Percentiles rank a stretch among this genome's conserved stretches.
Conservation (phyloP, 768 basidiomycete genomes). For the Phanerodontia chrysosporium region DNA sequence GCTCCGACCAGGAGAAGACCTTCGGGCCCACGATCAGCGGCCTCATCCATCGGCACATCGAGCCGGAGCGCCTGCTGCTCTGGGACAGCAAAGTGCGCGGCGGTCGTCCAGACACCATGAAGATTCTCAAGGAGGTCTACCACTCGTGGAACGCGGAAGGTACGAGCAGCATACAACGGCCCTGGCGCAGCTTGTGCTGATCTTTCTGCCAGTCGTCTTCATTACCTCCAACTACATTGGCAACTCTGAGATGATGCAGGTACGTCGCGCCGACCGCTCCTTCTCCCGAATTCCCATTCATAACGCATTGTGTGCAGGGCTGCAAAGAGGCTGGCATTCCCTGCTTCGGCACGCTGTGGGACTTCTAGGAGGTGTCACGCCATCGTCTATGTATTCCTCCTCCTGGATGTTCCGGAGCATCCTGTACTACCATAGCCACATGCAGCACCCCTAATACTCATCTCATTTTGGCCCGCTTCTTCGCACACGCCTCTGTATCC, state of each 20-base stretch:
- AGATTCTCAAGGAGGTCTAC: slow-evolving; percentile 66
- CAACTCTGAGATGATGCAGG: slow-evolving; percentile 76
- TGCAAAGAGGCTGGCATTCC: slow-evolving; percentile 19
- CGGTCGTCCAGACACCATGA: slow-evolving; percentile 75
- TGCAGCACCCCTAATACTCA: not conserved
- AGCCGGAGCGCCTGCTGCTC: slow-evolving; percentile 66
- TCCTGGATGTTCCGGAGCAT: not conserved
- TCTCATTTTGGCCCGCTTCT: not conserved
- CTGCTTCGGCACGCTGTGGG: slow-evolving; percentile 64
- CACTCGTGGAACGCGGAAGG: slow-evolving; percentile 68
- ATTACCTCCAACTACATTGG: slow-evolving; percentile 82
- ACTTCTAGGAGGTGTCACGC: slow-evolving; percentile 39
- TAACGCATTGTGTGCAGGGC: slow-evolving; percentile 10
- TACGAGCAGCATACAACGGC: slow-evolving; percentile 9
- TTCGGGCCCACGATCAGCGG: slow-evolving; percentile 78
- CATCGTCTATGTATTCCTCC: not conserved
- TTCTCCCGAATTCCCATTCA: not conserved
- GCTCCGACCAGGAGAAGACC: slow-evolving; percentile 80
- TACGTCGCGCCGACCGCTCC: slow-evolving; percentile 38
- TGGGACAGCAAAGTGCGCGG: slow-evolving; percentile 78
- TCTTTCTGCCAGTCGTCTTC: slow-evolving; percentile 47
- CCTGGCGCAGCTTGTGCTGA: not conserved
- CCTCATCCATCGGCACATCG: slow-evolving; percentile 67
- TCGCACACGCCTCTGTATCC: not conserved
- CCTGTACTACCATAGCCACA: not conserved